These are phyloP conservation scores for Penicillium coprophilum DNA, from an alignment of 495 filamentous ascomycete genomes.

Conservation along the genomic window DNA sequence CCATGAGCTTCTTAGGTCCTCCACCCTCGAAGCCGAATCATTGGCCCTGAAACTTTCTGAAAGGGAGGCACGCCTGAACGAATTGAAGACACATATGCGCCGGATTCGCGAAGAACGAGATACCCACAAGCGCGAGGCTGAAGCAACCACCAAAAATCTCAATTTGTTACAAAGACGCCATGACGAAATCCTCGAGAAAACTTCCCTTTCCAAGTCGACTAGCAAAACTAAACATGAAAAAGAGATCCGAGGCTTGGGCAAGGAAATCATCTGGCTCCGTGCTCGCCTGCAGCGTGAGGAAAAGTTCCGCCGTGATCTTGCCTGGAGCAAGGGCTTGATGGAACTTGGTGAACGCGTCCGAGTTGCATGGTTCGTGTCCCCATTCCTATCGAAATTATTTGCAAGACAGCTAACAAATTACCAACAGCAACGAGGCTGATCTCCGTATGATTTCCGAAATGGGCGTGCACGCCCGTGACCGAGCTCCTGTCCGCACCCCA, in stretches of 20 bases:
- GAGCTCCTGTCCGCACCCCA: conserved; percentile 31
- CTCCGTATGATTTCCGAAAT: conserved; percentile 80
- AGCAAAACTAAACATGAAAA: conserved; percentile 63
- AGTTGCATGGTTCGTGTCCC: conserved; percentile 72
- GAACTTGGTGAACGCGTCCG: conserved; percentile 73
- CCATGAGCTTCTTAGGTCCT: conserved; percentile 62
- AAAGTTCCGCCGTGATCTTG: conserved; percentile 71
- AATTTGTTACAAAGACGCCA: conserved; percentile 54
- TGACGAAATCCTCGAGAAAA: conserved; percentile 51
- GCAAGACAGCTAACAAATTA: conserved; percentile 17
- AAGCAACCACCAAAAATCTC: conserved; percentile 51
- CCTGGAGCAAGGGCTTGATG: conserved; percentile 78
- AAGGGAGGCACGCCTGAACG: conserved; percentile 51
- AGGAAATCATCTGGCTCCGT: conserved; percentile 87
- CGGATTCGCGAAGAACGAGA: conserved; percentile 60
- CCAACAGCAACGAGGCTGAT: conserved; percentile 82
- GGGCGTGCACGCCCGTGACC: conserved; percentile 55
- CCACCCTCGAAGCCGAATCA: conserved; percentile 66
- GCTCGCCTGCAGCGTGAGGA: conserved; percentile 77
- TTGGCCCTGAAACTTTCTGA: conserved; percentile 57
- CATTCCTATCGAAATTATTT: conserved; percentile 16
- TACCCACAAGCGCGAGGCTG: conserved; percentile 48
- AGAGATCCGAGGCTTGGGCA: conserved; percentile 78
- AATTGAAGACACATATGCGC: conserved; percentile 56
- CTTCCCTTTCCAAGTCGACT: conserved; percentile 37